Conservation (phyloP, 2,329 filamentous ascomycete genomes). For the Fusarium nisikadoi region DNA sequence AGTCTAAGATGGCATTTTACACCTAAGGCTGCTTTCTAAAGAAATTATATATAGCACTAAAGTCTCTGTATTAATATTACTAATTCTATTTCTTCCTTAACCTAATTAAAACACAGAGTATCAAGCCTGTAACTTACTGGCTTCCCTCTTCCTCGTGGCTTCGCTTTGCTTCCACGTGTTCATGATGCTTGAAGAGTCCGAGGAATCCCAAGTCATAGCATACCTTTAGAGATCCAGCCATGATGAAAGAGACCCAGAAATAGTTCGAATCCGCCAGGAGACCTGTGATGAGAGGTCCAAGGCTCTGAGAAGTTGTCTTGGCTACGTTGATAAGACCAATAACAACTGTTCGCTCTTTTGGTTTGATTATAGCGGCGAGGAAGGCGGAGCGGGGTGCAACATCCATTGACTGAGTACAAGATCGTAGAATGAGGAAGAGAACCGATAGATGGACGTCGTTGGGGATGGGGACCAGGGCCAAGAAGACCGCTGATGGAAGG, state of each 20-base stretch:
- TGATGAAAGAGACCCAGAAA: constrained; percentile 71
- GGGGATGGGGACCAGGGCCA: constrained; percentile 71
- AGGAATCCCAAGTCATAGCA: constrained; percentile 69
- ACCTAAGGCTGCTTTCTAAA: too few relatives aligned
- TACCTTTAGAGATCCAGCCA: constrained; percentile 71
- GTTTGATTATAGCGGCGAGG: constrained; percentile 70
- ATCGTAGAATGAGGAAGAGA: constrained; percentile 69
- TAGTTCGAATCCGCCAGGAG: constrained; percentile 63
- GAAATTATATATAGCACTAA: too few relatives aligned
- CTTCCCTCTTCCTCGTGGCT: neutral
- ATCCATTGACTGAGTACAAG: constrained; percentile 75
- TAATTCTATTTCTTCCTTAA: neutral
- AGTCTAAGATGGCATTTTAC: too few relatives aligned
- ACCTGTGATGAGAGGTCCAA: constrained; percentile 74
- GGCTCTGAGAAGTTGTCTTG: constrained; percentile 71
- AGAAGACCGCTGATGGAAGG: constrained; percentile 73
- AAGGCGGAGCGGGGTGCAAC: constrained; percentile 76
- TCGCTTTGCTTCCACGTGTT: constrained; percentile 16
- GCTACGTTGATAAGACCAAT: constrained; percentile 77
- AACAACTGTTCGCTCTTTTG: constrained; percentile 74
- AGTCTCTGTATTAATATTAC: too few relatives aligned
- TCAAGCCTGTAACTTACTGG: neutral
- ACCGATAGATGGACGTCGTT: constrained; percentile 64
- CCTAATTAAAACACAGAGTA: neutral
- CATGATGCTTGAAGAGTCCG: constrained; percentile 44